Conservation (phyloP, 2,329 filamentous ascomycete genomes). For the Phyllosticta citriasiana region DNA sequence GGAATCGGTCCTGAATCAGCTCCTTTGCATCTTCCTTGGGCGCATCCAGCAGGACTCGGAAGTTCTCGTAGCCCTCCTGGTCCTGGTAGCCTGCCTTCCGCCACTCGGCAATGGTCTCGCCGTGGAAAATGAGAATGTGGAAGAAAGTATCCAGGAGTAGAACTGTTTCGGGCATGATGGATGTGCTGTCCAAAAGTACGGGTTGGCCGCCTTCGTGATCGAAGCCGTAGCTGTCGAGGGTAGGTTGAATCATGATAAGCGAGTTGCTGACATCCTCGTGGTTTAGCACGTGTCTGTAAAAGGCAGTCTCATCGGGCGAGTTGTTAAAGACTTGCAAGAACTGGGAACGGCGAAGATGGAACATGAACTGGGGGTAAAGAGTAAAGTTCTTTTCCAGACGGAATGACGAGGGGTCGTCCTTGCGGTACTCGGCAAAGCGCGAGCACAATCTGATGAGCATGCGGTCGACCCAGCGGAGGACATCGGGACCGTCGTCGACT, state of each 20-base stretch:
- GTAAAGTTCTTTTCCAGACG: slow-evolving; percentile 89
- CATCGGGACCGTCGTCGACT: slow-evolving; percentile 96
- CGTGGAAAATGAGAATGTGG: slow-evolving; percentile 98
- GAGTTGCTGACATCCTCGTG: slow-evolving; percentile 97
- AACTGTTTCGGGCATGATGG: slow-evolving; percentile 88
- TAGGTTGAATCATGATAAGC: slow-evolving; percentile 97
- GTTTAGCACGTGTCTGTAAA: slow-evolving; percentile 93
- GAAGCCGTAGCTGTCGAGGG: slow-evolving; percentile 92
- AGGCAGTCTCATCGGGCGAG: slow-evolving; percentile 97
- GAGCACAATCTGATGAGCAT: slow-evolving; percentile 98
- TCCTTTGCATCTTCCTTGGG: slow-evolving; percentile 97
- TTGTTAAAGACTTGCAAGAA: slow-evolving; percentile 99
- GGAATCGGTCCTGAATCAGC: slow-evolving; percentile 93
- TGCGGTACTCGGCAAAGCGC: slow-evolving; percentile 93
- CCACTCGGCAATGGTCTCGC: slow-evolving; percentile 96
- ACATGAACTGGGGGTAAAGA: slow-evolving; percentile 98
- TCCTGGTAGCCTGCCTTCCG: slow-evolving; percentile 96
- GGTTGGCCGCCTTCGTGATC: slow-evolving; percentile 88
- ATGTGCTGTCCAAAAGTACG: slow-evolving; percentile 91
- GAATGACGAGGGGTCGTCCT: slow-evolving; percentile 97
- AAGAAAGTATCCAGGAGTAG: slow-evolving; percentile 97
- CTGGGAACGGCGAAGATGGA: slow-evolving; percentile 91
- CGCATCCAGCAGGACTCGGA: slow-evolving; percentile 74
- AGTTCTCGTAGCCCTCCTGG: slow-evolving; percentile 96
- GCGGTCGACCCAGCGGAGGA: slow-evolving; percentile 92